Conservation (phyloP, 2,329 filamentous ascomycete species). For the Ophiostoma tasmaniense region DNA sequence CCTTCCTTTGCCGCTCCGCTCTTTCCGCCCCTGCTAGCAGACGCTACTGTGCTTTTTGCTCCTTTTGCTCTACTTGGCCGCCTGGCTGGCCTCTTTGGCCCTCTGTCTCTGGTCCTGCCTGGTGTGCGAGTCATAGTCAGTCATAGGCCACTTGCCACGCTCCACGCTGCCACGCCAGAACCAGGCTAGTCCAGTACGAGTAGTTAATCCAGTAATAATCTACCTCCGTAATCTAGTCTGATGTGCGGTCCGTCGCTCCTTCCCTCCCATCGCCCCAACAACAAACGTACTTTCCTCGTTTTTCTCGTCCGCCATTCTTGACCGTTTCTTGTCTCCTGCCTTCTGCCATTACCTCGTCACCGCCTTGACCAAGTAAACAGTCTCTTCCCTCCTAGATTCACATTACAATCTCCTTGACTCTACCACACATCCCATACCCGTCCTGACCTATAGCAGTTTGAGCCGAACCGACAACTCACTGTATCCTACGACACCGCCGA, state of each 20-base stretch:
- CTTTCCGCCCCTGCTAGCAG: constrained; percentile 11
- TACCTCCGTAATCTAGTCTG: not conserved
- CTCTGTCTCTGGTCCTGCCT: not conserved
- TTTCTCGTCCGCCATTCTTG: not conserved
- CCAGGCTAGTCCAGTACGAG: not conserved
- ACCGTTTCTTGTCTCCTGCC: not conserved
- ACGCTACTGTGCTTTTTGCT: not conserved
- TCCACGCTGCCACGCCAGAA: not conserved
- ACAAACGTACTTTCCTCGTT: not conserved
- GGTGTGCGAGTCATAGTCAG: constrained; percentile 4
- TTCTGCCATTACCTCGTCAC: not conserved
- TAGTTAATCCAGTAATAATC: not conserved
- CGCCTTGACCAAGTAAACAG: not conserved
- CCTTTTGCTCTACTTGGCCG: too few species aligned
- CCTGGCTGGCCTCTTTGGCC: not conserved
- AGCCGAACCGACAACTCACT: not conserved
- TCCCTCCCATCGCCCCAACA: constrained; percentile 8
- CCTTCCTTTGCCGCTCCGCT: constrained; percentile 15
- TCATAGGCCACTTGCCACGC: constrained; percentile 6
- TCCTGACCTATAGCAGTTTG: not conserved
- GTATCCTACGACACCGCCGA: not conserved
- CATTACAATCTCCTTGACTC: not conserved
- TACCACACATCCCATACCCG: not conserved
- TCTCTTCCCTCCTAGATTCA: not conserved
- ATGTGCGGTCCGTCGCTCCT: not conserved